Percentiles rank a stretch among this genome's conserved stretches.
phyloP scores from a whole-genome alignment of 495 filamentous ascomycete species.

The Viridothelium virens region DNA sequence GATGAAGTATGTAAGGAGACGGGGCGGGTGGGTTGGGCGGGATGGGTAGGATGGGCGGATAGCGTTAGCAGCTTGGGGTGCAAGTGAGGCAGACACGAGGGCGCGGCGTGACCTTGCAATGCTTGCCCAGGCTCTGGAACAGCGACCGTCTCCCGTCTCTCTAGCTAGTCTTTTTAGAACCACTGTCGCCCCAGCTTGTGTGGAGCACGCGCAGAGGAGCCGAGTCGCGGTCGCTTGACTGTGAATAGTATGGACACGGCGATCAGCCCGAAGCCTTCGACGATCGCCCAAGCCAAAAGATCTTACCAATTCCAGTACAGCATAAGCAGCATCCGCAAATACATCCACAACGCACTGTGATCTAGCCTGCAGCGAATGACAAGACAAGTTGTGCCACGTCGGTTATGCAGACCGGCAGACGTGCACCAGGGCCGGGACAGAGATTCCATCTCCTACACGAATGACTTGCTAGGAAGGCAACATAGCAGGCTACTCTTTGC shows the following conservation, averaged over 20 bases:
- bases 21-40: no score
- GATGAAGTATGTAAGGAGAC: background rate
- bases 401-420: slow-evolving; percentile 7
- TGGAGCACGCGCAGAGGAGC: background rate
- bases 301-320: background rate
- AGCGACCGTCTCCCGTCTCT: background rate
- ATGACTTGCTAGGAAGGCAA: background rate
- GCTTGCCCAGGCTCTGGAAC: no score
- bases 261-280: background rate
- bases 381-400: slow-evolving; percentile 10
- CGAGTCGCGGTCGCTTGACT: background rate
- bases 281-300: background rate
- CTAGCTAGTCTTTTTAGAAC: background rate
- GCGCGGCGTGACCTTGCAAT: background rate
- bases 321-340: background rate
- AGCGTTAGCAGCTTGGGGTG: background rate
- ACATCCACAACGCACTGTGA: background rate
- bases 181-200: background rate
- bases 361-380: slow-evolving; percentile 8
- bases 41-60: background rate
- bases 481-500: background rate
- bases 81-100: background rate
- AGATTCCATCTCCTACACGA: background rate
- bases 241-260: background rate
- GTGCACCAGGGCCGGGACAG: background rate